Evolutionary conservation across 2,329 filamentous ascomycete genomes (phyloP).

Genomic region (Endoconidiophora polonica): DNA sequence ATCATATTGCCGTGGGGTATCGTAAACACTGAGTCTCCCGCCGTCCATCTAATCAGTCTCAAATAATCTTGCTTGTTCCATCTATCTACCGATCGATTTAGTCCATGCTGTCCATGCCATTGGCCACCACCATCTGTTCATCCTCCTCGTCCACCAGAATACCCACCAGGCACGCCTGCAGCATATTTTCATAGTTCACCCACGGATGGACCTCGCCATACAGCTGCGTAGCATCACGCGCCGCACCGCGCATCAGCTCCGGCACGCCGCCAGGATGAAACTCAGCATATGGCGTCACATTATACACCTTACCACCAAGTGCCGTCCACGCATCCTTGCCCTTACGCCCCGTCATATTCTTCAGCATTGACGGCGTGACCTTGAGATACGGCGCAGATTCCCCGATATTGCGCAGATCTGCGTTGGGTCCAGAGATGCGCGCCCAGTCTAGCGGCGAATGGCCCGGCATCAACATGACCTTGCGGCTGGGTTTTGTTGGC

Average conservation of each 20-base stretch:
- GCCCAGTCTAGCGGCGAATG: slow-evolving; percentile 97
- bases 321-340: slow-evolving; percentile 82
- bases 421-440: slow-evolving; percentile 45
- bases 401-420: slow-evolving; percentile 50
- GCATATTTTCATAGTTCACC: slow-evolving; percentile 58
- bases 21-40: no score
- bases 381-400: slow-evolving; percentile 40
- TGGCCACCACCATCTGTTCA: slow-evolving; percentile 24
- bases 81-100: slow-evolving; percentile 18
- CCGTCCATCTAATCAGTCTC: background rate
- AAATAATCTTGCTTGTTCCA: background rate
- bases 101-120: slow-evolving; percentile 45
- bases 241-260: slow-evolving; percentile 50
- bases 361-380: slow-evolving; percentile 70
- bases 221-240: slow-evolving; percentile 42
- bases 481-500: slow-evolving; percentile 41
- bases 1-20: background rate
- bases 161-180: slow-evolving; percentile 45
- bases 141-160: slow-evolving; percentile 41
- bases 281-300: slow-evolving; percentile 72
- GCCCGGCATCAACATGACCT: slow-evolving; percentile 72
- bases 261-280: slow-evolving; percentile 81
- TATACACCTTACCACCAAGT: slow-evolving; percentile 82
- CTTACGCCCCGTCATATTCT: slow-evolving; percentile 62
- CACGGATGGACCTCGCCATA: slow-evolving; percentile 54